These are phyloP conservation scores for Pythium monospermum DNA, from an alignment of 352 stramenopile genomes.

Conservation along the genomic window DNA sequence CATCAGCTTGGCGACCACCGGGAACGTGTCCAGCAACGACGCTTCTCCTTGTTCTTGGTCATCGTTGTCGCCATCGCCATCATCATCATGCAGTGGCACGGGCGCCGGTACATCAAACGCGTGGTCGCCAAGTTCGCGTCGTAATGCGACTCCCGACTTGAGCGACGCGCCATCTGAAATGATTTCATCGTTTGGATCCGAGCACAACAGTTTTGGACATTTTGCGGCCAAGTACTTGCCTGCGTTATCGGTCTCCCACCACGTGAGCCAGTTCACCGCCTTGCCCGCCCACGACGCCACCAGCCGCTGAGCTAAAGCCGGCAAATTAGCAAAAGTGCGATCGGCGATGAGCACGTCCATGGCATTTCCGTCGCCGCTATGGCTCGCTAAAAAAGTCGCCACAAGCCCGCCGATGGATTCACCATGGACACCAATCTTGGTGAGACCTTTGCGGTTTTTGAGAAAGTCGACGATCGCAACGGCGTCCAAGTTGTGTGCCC, in stretches of 20 bases:
- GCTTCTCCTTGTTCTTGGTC: background rate
- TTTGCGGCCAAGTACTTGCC: constrained; percentile 66
- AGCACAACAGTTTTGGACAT: constrained; percentile 81
- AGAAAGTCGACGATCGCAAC: constrained; percentile 75
- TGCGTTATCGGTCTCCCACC: constrained; percentile 79
- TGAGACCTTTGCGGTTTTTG: constrained; percentile 40
- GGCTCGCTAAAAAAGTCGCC: constrained; percentile 56
- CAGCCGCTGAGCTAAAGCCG: constrained; percentile 72
- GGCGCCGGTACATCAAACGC: constrained; percentile 6
- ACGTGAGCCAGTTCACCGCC: constrained; percentile 58
- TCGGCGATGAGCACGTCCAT: constrained; percentile 73
- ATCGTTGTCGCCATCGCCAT: background rate
- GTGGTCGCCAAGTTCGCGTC: constrained; percentile 50
- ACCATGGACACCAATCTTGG: constrained; percentile 68
- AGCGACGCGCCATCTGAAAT: constrained; percentile 78
- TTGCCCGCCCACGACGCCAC: constrained; percentile 68
- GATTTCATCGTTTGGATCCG: constrained; percentile 77
- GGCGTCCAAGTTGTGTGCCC: constrained; percentile 57
- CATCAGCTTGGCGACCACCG: constrained; percentile 6
- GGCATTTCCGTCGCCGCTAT: constrained; percentile 53
- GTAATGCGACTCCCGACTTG: constrained; percentile 72
- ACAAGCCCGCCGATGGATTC: constrained; percentile 82
- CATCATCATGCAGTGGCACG: constrained; percentile 10
- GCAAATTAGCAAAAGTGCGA: constrained; percentile 75
- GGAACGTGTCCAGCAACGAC: background rate